These are phyloP conservation scores for Ambrosia trifida DNA, from an alignment of 129 eudicot species.

Conservation along the genomic window DNA sequence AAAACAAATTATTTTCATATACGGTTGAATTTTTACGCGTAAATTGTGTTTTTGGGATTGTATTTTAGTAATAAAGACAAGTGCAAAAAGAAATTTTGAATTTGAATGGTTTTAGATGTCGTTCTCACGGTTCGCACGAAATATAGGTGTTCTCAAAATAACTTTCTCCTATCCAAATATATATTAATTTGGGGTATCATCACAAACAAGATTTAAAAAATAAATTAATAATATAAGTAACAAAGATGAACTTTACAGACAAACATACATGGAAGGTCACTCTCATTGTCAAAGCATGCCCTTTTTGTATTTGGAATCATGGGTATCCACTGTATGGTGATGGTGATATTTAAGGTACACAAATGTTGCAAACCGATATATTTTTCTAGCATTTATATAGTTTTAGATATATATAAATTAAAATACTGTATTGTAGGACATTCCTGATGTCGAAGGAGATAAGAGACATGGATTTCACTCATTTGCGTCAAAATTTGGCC, in stretches of 20 bases:
- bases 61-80: too few species aligned
- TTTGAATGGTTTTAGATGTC: too few species aligned
- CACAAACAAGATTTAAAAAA: neutral
- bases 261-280: conserved; percentile 2
- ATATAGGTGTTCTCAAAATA: too few species aligned
- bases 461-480: conserved; percentile 15
- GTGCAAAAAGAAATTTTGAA: too few species aligned
- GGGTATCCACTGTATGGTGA: conserved; percentile 23
- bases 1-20: too few species aligned
- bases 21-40: too few species aligned
- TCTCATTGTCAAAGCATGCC: conserved; percentile 29
- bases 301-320: conserved; percentile 32
- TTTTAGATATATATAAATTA: neutral
- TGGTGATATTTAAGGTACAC: conserved; percentile 33
- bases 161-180: too few species aligned
- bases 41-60: too few species aligned
- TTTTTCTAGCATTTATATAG: neutral
- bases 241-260: conserved; percentile 19
- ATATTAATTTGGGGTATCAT: too few species aligned
- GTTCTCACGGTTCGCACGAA: too few species aligned
- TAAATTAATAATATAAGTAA: neutral
- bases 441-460: conserved; percentile 35
- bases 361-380: neutral
- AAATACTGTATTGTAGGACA: conserved; percentile 1
- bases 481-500: neutral